Evolutionary conservation across 768 basidiomycete genomes (phyloP).

Genomic region (Ephemerocybe angulata): DNA sequence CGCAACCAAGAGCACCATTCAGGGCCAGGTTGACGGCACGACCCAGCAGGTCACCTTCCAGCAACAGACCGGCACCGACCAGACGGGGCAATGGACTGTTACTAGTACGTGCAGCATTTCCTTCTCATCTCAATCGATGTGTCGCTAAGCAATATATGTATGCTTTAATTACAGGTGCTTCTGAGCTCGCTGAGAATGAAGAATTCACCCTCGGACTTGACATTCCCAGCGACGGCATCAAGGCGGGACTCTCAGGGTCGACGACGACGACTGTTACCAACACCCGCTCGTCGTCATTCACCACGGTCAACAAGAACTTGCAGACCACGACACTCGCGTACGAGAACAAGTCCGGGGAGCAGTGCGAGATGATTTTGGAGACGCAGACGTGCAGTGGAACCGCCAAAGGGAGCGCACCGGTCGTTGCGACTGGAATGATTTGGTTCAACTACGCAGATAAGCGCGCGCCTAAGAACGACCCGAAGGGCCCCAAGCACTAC

Average conservation of each 20-base stretch:
- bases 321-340: no score
- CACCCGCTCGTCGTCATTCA: no score
- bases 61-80: background rate
- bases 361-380: background rate
- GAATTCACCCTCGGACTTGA: no score
- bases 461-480: background rate
- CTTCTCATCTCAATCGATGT: no score
- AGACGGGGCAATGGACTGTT: background rate
- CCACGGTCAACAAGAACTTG: no score
- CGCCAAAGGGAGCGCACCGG: background rate
- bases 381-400: background rate
- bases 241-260: no score
- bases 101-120: background rate
- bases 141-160: no score
- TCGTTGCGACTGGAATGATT: background rate
- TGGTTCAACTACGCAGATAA: background rate
- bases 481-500: background rate
- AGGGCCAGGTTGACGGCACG: background rate
- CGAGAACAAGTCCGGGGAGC: background rate
- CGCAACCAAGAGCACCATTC: background rate
- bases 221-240: no score
- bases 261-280: no score
- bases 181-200: no score
- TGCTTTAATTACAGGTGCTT: no score
- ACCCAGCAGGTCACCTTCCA: background rate